These are phyloP conservation scores for Penicillium sp. DNA, from an alignment of 2,329 filamentous ascomycete genomes.

Conservation along the genomic window DNA sequence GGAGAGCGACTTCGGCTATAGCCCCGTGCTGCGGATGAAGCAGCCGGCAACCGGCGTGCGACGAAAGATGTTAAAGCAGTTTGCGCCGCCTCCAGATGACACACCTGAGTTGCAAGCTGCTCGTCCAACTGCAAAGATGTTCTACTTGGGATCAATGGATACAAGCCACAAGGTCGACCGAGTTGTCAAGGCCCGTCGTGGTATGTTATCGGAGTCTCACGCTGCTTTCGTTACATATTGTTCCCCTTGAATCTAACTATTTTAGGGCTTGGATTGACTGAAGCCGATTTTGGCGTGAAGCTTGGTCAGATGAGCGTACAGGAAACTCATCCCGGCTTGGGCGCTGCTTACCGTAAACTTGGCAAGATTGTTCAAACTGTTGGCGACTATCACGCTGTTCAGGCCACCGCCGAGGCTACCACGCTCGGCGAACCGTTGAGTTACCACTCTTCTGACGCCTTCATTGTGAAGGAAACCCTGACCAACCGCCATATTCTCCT, in stretches of 20 bases:
- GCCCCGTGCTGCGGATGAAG: conserved; percentile 90
- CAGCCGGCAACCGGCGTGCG: conserved; percentile 95
- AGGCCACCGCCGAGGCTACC: conserved; percentile 93
- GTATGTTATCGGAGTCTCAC: conserved; percentile 51
- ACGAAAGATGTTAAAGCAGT: conserved; percentile 95
- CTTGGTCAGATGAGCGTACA: conserved; percentile 82
- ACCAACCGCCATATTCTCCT: conserved; percentile 97
- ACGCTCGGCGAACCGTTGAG: conserved; percentile 90
- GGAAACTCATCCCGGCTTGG: conserved; percentile 83
- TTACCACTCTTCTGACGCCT: conserved; percentile 92
- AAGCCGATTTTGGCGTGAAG: conserved; percentile 92
- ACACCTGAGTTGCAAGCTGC: conserved; percentile 91
- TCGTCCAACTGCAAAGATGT: conserved; percentile 86
- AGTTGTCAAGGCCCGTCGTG: conserved; percentile 86
- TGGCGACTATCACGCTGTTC: conserved; percentile 92
- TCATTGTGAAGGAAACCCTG: conserved; percentile 96
- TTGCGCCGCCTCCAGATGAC: conserved; percentile 94
- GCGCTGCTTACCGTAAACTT: conserved; percentile 89
- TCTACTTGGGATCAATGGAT: conserved; percentile 95
- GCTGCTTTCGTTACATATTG: neutral
- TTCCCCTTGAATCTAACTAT: conserved; percentile 6
- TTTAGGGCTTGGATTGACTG: conserved; percentile 80
- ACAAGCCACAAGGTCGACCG: conserved; percentile 95
- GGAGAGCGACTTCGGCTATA: conserved; percentile 98
- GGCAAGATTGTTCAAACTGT: conserved; percentile 91